Evolutionary conservation across 2,329 filamentous ascomycete species (phyloP), one percentile per base, ranked within the genome.

Genomic region (Ceratocystis smalleyi): DNA sequence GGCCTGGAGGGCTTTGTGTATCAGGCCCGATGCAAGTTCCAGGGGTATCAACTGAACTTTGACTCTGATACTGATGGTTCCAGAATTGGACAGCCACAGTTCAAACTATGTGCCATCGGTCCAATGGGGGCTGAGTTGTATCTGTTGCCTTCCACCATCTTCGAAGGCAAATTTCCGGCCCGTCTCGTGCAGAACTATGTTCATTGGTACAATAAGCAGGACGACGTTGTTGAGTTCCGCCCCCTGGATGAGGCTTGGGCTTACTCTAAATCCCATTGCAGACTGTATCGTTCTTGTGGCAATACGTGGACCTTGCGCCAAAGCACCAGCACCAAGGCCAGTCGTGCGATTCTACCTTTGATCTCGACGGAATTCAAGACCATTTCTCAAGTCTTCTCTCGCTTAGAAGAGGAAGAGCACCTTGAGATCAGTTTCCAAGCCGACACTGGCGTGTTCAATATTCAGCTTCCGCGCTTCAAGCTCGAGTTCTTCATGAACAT

Each of bases 381-480:
- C 1, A 22, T 67, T 17, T 24, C 10, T 0, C 24, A 2, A 0
- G 30, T 65, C 2, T 60, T 67, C 49, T 2, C n/a, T 7, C 63
- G 51, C 4, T 8, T 57, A 10, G 54, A 35, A 35, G 7, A 5
- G 2, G 12, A 1, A 10, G 2, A 12, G 5, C n/a, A 62, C 12
- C 59, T 65, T 24, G 43, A 67, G 10, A 17, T 67, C 15, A 62
- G 47, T 8, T 19, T 32, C 5, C 2, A n/a, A 5, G 22, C 8
- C 2, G 15, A n/a, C 2, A 24, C n/a, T 5, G 19, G n/a, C 15
- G 17, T 6, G 54, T n/a, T 80, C 1, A 69, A 75, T 0, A 71
- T 80, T 1, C 72, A 77, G 1, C 65, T 84, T 0, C 79, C 80
- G 0, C 72, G 77, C 1, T 69, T 82, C 0, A 57, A 74, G 76